phyloP scores from a whole-genome alignment of 2,329 filamentous ascomycete genomes.

The Exophiala phaeomuriformis region DNA sequence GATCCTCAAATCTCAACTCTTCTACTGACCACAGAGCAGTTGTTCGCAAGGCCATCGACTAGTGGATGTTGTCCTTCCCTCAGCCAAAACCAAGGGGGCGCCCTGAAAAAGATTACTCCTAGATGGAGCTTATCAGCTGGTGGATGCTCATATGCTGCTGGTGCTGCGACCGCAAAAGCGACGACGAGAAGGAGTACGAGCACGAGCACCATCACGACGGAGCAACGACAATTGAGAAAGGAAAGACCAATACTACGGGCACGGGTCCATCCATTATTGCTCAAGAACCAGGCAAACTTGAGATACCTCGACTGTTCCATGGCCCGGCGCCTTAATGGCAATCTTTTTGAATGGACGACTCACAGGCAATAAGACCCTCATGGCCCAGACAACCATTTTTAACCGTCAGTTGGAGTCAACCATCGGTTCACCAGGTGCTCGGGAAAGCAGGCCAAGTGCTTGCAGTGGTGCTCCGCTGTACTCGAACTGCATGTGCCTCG shows the following conservation, averaged over 20 bases:
- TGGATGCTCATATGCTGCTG: constrained; percentile 17
- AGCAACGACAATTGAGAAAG: background rate
- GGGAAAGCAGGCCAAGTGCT: background rate
- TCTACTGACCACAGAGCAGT: too few relatives aligned
- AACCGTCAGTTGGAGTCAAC: too few relatives aligned
- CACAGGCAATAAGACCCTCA: too few relatives aligned
- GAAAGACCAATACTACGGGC: background rate
- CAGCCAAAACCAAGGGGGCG: too few relatives aligned
- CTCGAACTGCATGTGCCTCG: background rate
- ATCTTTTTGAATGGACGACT: too few relatives aligned
- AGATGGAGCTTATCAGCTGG: constrained; percentile 13
- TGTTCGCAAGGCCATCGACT: too few relatives aligned
- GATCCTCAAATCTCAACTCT: too few relatives aligned
- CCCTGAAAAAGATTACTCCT: background rate
- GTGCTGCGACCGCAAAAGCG: constrained; percentile 8
- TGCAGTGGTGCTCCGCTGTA: background rate
- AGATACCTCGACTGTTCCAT: background rate
- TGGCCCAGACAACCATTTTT: too few relatives aligned
- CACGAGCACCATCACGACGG: background rate
- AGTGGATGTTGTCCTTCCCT: background rate
- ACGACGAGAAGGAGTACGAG: constrained; percentile 11
- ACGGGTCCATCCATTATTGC: background rate
- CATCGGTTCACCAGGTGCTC: too few relatives aligned
- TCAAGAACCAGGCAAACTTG: background rate
- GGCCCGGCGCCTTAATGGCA: background rate